phyloP scores from a whole-genome alignment of 257 asterid genomes.

The Fraxinus anomala region DNA sequence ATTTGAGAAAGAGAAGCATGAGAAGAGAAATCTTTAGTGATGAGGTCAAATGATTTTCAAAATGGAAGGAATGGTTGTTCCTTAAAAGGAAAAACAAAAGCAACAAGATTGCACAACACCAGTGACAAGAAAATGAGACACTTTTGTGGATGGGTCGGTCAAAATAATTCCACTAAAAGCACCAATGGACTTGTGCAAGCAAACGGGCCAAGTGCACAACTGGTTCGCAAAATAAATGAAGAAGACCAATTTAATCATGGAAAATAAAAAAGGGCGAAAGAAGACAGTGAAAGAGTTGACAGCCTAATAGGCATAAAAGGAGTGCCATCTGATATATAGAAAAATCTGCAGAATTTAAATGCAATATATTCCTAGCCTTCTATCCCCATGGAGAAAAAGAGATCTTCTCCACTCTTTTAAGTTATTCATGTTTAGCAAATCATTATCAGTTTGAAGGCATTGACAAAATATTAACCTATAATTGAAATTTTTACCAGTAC shows the following conservation, averaged over 20 bases:
- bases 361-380: neutral
- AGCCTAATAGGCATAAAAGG: neutral
- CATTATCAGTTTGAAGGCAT: neutral
- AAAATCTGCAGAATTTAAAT: neutral
- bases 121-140: neutral
- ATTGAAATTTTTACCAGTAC: neutral
- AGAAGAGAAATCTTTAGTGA: neutral
- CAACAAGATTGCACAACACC: neutral
- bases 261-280: neutral
- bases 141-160: neutral
- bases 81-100: neutral
- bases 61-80: neutral
- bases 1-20: neutral
- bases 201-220: neutral
- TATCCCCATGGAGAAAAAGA: neutral
- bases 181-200: neutral
- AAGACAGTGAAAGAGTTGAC: neutral
- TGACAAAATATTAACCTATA: neutral
- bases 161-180: neutral
- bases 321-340: neutral
- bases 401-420: neutral
- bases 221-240: neutral
- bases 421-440: neutral
- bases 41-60: neutral
- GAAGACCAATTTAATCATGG: neutral